Percentiles rank a stretch among this genome's conserved stretches.
phyloP scores from a whole-genome alignment of 2,329 filamentous ascomycete species.

The Didymella exigua region DNA sequence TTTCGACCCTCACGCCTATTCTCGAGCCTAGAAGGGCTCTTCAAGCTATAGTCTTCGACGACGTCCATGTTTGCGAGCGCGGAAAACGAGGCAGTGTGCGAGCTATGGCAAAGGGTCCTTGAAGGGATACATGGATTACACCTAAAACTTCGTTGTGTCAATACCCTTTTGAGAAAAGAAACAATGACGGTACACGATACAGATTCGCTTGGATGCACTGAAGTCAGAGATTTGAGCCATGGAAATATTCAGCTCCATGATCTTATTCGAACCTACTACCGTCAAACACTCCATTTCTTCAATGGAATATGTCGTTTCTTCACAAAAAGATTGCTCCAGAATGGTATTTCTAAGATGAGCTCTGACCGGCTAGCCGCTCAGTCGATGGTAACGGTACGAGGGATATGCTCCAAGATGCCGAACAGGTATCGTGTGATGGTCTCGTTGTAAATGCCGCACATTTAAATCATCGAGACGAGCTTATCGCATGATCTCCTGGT shows the following conservation, averaged over 20 bases:
- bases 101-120: background rate
- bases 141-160: background rate
- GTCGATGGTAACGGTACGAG: constrained; percentile 23
- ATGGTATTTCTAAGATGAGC: constrained; percentile 27
- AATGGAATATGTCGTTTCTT: constrained; percentile 19
- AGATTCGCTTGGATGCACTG: constrained; percentile 17
- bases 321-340: constrained; percentile 21
- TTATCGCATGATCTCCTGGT: constrained; percentile 90
- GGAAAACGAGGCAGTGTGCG: background rate
- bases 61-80: background rate
- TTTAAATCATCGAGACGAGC: constrained; percentile 18
- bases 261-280: constrained; percentile 13
- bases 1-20: constrained; percentile 18
- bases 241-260: constrained; percentile 6
- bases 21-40: constrained; percentile 10
- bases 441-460: constrained; percentile 31
- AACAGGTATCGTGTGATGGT: constrained; percentile 29
- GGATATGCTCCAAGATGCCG: constrained; percentile 19
- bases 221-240: constrained; percentile 8
- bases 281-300: constrained; percentile 12
- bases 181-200: background rate
- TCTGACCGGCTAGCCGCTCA: constrained; percentile 37
- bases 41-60: background rate
- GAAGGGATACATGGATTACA: background rate
- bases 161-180: background rate